Evolutionary conservation across 768 basidiomycete species (phyloP).

Genomic region (Boletus sp.): DNA sequence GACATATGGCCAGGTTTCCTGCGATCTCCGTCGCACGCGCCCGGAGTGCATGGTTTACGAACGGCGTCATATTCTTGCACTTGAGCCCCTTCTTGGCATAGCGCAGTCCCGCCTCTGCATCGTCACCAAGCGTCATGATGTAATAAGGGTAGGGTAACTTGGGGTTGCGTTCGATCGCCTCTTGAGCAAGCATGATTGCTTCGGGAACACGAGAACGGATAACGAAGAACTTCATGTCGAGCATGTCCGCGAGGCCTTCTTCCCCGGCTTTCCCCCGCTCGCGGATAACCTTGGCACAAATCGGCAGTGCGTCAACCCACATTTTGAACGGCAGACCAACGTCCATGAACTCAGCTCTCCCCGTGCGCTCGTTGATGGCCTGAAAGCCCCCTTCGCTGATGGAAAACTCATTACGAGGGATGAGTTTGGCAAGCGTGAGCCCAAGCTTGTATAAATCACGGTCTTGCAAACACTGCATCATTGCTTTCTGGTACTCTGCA

Average conservation of each 20-base stretch:
- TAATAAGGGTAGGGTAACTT: slow-evolving; percentile 61
- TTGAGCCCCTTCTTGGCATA: slow-evolving; percentile 65
- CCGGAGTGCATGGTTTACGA: slow-evolving; percentile 55
- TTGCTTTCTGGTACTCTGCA: slow-evolving; percentile 47
- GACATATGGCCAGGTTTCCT: slow-evolving; percentile 49
- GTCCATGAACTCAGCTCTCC: slow-evolving; percentile 38
- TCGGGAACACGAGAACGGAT: slow-evolving; percentile 46
- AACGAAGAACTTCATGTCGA: slow-evolving; percentile 61
- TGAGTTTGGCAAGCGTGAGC: slow-evolving; percentile 44
- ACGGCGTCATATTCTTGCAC: slow-evolving; percentile 52
- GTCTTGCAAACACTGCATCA: slow-evolving; percentile 48
- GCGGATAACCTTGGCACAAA: slow-evolving; percentile 54
- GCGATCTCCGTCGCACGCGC: slow-evolving; percentile 62
- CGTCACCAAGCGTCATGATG: slow-evolving; percentile 49
- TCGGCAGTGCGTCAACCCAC: slow-evolving; percentile 57
- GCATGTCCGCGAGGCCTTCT: slow-evolving; percentile 52
- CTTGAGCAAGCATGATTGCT: slow-evolving; percentile 44
- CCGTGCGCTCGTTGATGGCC: slow-evolving; percentile 41
- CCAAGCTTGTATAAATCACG: slow-evolving; percentile 52
- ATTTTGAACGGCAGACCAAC: slow-evolving; percentile 56
- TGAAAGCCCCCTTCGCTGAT: slow-evolving; percentile 54
- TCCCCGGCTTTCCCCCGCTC: slow-evolving; percentile 40
- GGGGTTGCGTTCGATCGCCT: slow-evolving; percentile 50
- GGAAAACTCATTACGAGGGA: slow-evolving; percentile 58
- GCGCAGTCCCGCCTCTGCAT: slow-evolving; percentile 49